Evolutionary conservation across 805 yeast genomes (phyloP), one percentile per base, ranked within the genome.

Genomic region (Nakazawaea holstii): DNA sequence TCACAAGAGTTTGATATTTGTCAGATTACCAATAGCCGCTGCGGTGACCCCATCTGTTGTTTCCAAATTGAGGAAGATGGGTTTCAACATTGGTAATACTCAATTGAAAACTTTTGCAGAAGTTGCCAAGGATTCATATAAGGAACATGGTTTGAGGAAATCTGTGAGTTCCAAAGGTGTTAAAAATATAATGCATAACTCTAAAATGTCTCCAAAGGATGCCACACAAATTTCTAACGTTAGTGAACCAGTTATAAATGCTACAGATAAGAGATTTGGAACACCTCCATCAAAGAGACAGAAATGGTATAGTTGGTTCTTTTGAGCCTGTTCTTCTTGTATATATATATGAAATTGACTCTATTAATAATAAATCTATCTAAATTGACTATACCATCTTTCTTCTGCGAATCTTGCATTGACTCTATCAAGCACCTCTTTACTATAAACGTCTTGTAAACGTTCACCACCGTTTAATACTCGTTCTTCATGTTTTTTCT

Each of bases 21-120:
- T 94, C 37, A 76, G 99, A 52, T 69, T 94, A 5, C 99, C 99
- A 11, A 64, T 89, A 29, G 85, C 97, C 0, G 97, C 97, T 0
- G 95, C 96, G 2, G 76, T 91, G 10, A 90, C 97, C 0, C 99
- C 99, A 6, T 60, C 79, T 1, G 74, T 89, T 2, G 96, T 89
- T 5, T 70, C 65, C 45, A 60, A 69, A 41, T 73, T 92, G 52
- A 77, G 86, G 49, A 67, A 74, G 20, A 80, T 88, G 86, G 97
- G 96, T 1, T 89, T 87, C 69, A 80, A 82, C 49, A 79, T 87
- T 49, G 92, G 87, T 8, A 70, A 72, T 29, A 73, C 69, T 44
- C 67, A 65, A 48, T 58, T 79, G 41, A 59, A 74, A 8, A 67
- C 77, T 3, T 62, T 76, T 54, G 70, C 62, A 32, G 67, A 49